phyloP scores from a whole-genome alignment of 2,329 filamentous ascomycete species.

The Dactylellina sp. region DNA sequence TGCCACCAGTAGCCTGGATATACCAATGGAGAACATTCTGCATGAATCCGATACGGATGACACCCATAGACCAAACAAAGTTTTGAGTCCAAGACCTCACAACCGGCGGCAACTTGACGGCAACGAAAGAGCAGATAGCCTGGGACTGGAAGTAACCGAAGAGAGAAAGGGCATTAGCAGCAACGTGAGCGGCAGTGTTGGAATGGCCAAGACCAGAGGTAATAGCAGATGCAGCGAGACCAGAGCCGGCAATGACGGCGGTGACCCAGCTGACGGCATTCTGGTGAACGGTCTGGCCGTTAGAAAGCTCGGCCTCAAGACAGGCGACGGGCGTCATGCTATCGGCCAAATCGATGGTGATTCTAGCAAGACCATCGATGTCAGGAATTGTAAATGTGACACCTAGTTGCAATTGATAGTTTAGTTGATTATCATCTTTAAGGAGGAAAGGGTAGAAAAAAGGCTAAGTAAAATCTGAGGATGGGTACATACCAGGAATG shows the following conservation, averaged over 20 bases:
- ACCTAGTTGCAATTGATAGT: constrained; percentile 63
- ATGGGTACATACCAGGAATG: constrained; percentile 73
- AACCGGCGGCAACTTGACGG: constrained; percentile 84
- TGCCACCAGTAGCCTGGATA: constrained; percentile 90
- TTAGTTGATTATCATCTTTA: constrained; percentile 1
- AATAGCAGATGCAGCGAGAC: constrained; percentile 84
- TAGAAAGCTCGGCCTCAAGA: constrained; percentile 86
- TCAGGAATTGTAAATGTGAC: constrained; percentile 92
- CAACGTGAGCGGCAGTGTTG: constrained; percentile 93
- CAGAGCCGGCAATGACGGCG: constrained; percentile 85
- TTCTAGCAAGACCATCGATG: constrained; percentile 84
- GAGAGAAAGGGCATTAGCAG: constrained; percentile 91
- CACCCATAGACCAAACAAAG: constrained; percentile 98
- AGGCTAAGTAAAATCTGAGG: no score
- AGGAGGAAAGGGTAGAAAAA: no score
- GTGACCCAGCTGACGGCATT: constrained; percentile 89
- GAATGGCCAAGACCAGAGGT: constrained; percentile 91
- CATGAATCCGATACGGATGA: constrained; percentile 87
- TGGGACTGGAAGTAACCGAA: constrained; percentile 96
- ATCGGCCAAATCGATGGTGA: constrained; percentile 80
- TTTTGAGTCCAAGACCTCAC: constrained; percentile 95
- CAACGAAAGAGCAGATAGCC: constrained; percentile 87
- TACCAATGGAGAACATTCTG: constrained; percentile 95
- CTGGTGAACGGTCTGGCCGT: constrained; percentile 91
- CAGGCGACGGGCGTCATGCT: constrained; percentile 76